Evolutionary conservation across 805 yeast genomes (phyloP).

Genomic region (Starmerella stellata): DNA sequence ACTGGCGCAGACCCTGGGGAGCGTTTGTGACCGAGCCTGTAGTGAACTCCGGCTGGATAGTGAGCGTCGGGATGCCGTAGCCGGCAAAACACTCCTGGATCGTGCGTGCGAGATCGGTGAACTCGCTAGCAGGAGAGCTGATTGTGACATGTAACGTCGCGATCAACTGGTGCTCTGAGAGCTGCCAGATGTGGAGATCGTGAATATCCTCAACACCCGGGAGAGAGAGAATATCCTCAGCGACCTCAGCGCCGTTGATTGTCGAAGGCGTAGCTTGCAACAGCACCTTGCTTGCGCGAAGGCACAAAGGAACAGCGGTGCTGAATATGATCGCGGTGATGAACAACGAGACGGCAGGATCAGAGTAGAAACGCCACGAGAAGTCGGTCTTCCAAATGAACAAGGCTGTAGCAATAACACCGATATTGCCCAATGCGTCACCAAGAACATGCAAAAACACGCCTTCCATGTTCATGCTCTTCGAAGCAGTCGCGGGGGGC

Average conservation of each 20-base stretch:
- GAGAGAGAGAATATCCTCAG: slow-evolving; percentile 45
- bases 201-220: slow-evolving; percentile 71
- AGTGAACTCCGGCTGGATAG: slow-evolving; percentile 87
- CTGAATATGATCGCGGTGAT: slow-evolving; percentile 80
- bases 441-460: slow-evolving; percentile 90
- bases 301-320: slow-evolving; percentile 77
- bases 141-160: slow-evolving; percentile 82
- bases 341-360: slow-evolving; percentile 68
- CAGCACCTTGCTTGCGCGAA: slow-evolving; percentile 67
- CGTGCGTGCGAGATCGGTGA: slow-evolving; percentile 48
- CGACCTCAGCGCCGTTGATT: slow-evolving; percentile 56
- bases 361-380: slow-evolving; percentile 71
- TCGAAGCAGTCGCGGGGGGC: slow-evolving; percentile 19
- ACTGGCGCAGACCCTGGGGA: slow-evolving; percentile 7
- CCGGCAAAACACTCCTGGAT: slow-evolving; percentile 65
- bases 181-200: slow-evolving; percentile 92
- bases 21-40: background rate
- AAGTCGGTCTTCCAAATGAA: slow-evolving; percentile 88
- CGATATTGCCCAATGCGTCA: slow-evolving; percentile 88
- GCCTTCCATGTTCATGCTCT: slow-evolving; percentile 92
- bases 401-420: slow-evolving; percentile 76
- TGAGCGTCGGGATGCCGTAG: slow-evolving; percentile 78
- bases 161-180: slow-evolving; percentile 68
- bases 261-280: slow-evolving; percentile 86
- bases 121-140: slow-evolving; percentile 42